phyloP scores from a whole-genome alignment of 2,329 filamentous ascomycete genomes.

The Didymella segeticola region DNA sequence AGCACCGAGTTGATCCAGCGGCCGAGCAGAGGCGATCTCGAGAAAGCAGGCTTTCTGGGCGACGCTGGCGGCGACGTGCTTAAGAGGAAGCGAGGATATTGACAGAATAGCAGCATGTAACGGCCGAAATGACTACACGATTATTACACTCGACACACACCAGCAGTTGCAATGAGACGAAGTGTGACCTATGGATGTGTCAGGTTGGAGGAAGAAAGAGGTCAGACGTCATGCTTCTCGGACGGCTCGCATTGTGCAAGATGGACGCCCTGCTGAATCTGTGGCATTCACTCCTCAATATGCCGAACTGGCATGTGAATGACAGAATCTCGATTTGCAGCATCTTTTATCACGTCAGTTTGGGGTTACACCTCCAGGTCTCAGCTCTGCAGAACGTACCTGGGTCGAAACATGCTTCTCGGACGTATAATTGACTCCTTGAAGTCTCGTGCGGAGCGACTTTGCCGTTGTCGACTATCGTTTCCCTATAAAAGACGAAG shows the following conservation, averaged over 20 bases:
- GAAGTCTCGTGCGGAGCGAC: background rate
- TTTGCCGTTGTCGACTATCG: background rate
- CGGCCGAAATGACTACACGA: constrained; percentile 14
- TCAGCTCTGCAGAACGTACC: background rate
- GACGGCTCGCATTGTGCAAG: background rate
- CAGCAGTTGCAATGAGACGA: background rate
- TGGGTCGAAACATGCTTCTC: constrained; percentile 27
- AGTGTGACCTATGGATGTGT: background rate
- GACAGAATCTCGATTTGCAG: constrained; percentile 1
- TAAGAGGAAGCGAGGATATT: constrained; percentile 17
- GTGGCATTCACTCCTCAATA: constrained; percentile 2
- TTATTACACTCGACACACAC: background rate
- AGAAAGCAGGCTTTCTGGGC: constrained; percentile 21
- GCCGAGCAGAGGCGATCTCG: constrained; percentile 18
- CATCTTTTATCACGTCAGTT: constrained; percentile 17
- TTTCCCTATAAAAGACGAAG: constrained; percentile 36
- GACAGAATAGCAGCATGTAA: constrained; percentile 11
- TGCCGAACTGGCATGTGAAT: constrained; percentile 31
- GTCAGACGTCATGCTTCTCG: background rate
- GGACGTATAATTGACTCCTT: constrained; percentile 30
- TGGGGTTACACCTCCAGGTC: background rate
- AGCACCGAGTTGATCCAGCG: constrained; percentile 23
- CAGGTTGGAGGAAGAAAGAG: background rate
- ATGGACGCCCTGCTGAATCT: no score
- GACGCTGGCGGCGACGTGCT: constrained; percentile 1